Percentiles rank a stretch among this genome's conserved stretches.
These are phyloP conservation scores for Ceratocystis cacaofunesta DNA, from an alignment of 2,329 filamentous ascomycete species.

Conservation along the genomic window DNA sequence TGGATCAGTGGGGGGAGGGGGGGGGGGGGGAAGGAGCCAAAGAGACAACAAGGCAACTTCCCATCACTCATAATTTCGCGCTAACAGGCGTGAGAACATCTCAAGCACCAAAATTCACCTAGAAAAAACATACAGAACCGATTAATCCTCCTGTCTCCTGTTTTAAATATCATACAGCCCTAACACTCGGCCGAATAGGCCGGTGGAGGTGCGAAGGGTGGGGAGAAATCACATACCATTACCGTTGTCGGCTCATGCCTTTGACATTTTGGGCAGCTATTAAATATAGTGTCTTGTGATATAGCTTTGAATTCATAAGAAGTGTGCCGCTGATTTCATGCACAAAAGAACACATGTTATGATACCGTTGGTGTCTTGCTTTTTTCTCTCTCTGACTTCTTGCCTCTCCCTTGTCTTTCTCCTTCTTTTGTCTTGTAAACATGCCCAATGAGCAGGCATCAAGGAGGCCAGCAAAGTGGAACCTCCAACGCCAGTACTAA, in stretches of 20 bases:
- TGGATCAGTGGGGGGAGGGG: not conserved
- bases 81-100: not conserved
- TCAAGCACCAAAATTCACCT: not conserved
- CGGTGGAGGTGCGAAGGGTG: not conserved
- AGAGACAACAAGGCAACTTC: not conserved
- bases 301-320: not conserved
- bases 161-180: not conserved
- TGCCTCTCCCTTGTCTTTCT: not conserved
- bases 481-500: not conserved
- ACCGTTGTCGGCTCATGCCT: not conserved
- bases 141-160: not conserved
- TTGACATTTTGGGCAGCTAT: not conserved
- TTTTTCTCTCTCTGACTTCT: not conserved
- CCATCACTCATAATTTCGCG: not conserved
- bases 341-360: constrained; percentile 1
- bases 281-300: not conserved
- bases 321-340: not conserved
- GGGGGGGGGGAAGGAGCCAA: not conserved
- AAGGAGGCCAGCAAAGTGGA: not conserved
- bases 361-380: not conserved
- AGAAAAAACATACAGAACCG: not conserved
- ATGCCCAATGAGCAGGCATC: not conserved
- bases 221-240: not conserved
- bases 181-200: not conserved
- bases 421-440: not conserved